Evolutionary conservation across 768 basidiomycete genomes (phyloP).

Genomic region (Crucibulum laeve): DNA sequence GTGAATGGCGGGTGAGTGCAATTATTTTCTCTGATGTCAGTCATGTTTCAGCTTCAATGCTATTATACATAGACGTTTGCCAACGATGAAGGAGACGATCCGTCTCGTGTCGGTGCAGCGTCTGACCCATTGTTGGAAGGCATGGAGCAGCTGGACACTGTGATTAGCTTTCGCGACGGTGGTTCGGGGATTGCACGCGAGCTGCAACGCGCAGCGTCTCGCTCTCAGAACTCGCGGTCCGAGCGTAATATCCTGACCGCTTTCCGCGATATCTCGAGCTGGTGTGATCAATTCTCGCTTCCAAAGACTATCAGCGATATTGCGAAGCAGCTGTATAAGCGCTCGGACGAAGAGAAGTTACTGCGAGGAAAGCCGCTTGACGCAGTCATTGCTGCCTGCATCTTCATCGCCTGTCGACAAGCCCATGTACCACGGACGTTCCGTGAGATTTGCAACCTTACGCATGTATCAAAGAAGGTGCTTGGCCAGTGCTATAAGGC

Average conservation of each 20-base stretch:
- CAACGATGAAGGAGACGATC: constrained; percentile 98
- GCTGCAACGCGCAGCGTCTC: constrained; percentile 87
- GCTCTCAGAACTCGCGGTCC: constrained; percentile 71
- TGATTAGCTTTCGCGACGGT: constrained; percentile 94
- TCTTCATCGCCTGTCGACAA: constrained; percentile 95
- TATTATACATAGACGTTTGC: constrained; percentile 78
- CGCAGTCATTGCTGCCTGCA: constrained; percentile 94
- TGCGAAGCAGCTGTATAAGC: constrained; percentile 96
- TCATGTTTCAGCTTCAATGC: constrained; percentile 11
- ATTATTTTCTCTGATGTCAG: constrained; percentile 9
- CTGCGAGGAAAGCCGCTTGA: constrained; percentile 88
- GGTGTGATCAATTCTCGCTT: constrained; percentile 94
- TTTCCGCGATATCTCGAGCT: constrained; percentile 86
- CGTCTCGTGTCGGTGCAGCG: constrained; percentile 98
- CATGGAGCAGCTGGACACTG: constrained; percentile 90
- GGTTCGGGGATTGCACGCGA: constrained; percentile 89
- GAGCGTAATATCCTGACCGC: constrained; percentile 85
- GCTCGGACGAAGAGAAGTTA: constrained; percentile 92
- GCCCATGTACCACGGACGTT: constrained; percentile 95
- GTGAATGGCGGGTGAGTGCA: constrained; percentile 92
- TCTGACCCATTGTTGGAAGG: constrained; percentile 92
- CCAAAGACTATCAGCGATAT: constrained; percentile 93
- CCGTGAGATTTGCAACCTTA: constrained; percentile 91
- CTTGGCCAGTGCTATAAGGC: constrained; percentile 93
- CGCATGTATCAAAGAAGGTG: constrained; percentile 91